These are phyloP conservation scores for Licmophora abbreviata DNA, from an alignment of 108 stramenopile species.

Conservation along the genomic window DNA sequence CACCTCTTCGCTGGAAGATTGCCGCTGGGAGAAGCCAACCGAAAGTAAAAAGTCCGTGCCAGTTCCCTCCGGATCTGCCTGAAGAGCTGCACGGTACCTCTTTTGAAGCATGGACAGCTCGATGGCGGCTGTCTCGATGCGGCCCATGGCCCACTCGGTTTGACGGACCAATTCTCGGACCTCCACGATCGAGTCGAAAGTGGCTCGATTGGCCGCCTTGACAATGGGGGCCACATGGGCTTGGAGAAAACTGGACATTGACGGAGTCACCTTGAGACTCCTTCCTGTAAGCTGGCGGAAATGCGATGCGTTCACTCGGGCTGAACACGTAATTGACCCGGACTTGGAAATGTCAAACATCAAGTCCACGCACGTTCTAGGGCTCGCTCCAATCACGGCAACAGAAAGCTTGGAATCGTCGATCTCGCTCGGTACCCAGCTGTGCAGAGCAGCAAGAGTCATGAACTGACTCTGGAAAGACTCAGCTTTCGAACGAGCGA, in stretches of 20 bases:
- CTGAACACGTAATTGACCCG: slow-evolving; percentile 10
- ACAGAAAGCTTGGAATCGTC: slow-evolving; percentile 18
- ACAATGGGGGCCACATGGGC: not conserved
- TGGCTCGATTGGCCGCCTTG: not conserved
- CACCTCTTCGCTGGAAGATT: slow-evolving; percentile 9
- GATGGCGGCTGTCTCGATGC: slow-evolving; percentile 21
- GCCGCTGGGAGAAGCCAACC: slow-evolving; percentile 29
- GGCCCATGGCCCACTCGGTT: slow-evolving; percentile 17
- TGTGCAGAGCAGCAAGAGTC: slow-evolving; percentile 37
- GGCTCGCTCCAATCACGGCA: slow-evolving; percentile 16
- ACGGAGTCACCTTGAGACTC: not conserved
- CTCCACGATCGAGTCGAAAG: not conserved
- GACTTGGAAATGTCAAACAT: slow-evolving; percentile 19
- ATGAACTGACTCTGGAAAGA: slow-evolving; percentile 29
- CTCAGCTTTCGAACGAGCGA: slow-evolving; percentile 15
- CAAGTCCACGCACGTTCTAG: slow-evolving; percentile 21
- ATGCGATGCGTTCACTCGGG: not conserved
- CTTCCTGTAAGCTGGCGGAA: not conserved
- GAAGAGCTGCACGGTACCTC: slow-evolving; percentile 20
- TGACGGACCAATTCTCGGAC: slow-evolving; percentile 8
- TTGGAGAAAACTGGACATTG: not conserved
- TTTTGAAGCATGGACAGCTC: slow-evolving; percentile 23
- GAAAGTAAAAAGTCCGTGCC: slow-evolving; percentile 10
- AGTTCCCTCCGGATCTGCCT: slow-evolving; percentile 15
- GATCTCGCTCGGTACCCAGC: slow-evolving; percentile 28